A percentile compares a stretch with the other conserved stretches of the same genome.
Conservation (phyloP, 2,329 filamentous ascomycete species). For the Pseudopithomyces chartarum region DNA sequence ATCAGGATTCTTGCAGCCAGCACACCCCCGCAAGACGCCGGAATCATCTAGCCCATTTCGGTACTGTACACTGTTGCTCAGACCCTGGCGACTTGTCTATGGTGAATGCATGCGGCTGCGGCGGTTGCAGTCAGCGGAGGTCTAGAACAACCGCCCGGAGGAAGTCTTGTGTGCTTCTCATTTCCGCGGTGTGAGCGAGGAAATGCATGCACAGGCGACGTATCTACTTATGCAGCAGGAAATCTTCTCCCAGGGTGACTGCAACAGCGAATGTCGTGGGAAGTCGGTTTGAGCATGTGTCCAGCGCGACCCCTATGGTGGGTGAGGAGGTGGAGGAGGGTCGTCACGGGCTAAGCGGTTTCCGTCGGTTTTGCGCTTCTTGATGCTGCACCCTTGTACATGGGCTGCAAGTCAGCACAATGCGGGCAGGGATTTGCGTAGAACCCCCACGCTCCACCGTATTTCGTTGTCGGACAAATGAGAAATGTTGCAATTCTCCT, state of each 20-base stretch:
- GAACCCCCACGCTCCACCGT: conserved; percentile 10
- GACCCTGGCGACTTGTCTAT: background rate
- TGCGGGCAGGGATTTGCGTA: background rate
- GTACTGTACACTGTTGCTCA: background rate
- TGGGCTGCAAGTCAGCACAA: conserved; percentile 11
- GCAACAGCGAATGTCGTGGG: background rate
- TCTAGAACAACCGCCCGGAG: background rate
- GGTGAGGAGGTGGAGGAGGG: background rate
- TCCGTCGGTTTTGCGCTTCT: conserved; percentile 11
- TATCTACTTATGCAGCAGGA: background rate
- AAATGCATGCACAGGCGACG: background rate
- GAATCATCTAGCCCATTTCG: background rate
- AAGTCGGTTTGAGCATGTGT: background rate
- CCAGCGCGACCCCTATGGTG: background rate
- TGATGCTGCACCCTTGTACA: conserved; percentile 1
- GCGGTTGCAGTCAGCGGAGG: conserved; percentile 1
- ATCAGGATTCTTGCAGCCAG: conserved; percentile 1
- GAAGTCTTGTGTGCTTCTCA: background rate
- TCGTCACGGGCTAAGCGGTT: conserved; percentile 6
- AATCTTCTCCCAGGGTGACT: background rate
- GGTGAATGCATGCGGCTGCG: conserved; percentile 2
- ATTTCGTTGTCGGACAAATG: background rate
- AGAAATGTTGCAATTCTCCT: background rate
- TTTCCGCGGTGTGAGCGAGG: background rate
- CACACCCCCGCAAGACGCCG: background rate